phyloP scores from a whole-genome alignment of 371 early-diverging fungal genomes.

The Mortierella sp. region DNA sequence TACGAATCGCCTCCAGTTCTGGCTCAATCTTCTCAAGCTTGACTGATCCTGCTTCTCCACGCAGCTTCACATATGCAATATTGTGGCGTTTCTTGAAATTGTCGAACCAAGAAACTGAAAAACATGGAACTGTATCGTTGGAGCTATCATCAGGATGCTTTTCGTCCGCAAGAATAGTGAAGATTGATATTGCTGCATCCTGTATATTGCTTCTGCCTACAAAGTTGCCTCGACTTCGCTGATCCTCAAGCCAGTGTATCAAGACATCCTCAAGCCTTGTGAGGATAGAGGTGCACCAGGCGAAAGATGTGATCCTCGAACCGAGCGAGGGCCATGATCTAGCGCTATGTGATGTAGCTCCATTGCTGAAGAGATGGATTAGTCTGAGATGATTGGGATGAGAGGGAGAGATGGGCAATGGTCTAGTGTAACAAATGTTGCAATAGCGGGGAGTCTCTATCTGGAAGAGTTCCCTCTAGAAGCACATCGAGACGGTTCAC shows the following conservation, averaged over 20 bases:
- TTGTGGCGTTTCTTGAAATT: constrained; percentile 12
- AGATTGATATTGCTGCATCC: not conserved
- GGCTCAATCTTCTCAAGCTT: constrained; percentile 19
- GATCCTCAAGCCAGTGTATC: constrained; percentile 2
- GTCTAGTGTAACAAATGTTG: no score
- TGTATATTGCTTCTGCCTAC: not conserved
- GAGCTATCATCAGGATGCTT: not conserved
- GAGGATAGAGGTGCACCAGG: no score
- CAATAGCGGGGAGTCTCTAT: no score
- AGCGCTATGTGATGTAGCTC: no score
- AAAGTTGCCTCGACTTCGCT: not conserved
- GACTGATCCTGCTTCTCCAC: constrained; percentile 21
- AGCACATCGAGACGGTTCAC: no score
- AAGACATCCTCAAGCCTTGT: constrained; percentile 5
- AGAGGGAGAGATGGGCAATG: no score
- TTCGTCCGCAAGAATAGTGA: not conserved
- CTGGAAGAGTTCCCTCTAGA: no score
- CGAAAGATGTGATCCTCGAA: no score
- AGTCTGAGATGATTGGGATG: no score
- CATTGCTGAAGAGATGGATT: no score
- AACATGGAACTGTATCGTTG: not conserved
- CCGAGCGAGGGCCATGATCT: no score
- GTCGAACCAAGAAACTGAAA: constrained; percentile 17
- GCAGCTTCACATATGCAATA: constrained; percentile 15
- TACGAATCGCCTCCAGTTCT: constrained; percentile 4